Evolutionary conservation across 148 eudicot genomes (phyloP).

Genomic region (Spergularia marina): DNA sequence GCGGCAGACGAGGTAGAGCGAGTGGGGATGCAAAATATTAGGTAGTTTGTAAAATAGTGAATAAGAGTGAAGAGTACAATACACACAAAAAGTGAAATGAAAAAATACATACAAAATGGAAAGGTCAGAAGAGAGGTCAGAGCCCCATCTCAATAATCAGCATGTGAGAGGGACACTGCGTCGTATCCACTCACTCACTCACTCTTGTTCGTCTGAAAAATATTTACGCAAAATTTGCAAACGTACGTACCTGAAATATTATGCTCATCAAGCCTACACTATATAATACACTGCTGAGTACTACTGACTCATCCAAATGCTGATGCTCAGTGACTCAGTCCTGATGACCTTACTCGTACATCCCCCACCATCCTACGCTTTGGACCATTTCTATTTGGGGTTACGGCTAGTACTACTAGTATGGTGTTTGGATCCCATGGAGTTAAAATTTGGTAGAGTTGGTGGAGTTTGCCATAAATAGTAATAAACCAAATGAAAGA

Average conservation of each 20-base stretch:
- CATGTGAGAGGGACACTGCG: constrained; percentile 25
- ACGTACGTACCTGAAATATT: background rate
- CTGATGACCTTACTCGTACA: background rate
- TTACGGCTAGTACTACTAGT: background rate
- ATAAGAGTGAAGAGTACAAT: no score
- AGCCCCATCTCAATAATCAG: constrained; percentile 35
- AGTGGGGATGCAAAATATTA: no score
- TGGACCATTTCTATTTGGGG: constrained; percentile 13
- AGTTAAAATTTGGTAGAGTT: no score
- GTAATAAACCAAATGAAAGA: no score
- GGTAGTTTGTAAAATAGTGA: no score
- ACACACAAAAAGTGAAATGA: background rate
- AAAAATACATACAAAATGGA: constrained; percentile 2
- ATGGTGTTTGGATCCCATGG: no score
- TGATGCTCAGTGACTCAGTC: constrained; percentile 22
- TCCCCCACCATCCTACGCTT: background rate
- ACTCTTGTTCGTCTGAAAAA: background rate
- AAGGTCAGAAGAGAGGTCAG: constrained; percentile 8
- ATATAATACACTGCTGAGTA: background rate
- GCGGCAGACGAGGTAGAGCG: no score
- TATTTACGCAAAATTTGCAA: background rate
- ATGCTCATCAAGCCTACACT: no score
- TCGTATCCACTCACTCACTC: background rate
- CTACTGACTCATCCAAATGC: constrained; percentile 6
- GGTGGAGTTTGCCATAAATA: no score